These are phyloP conservation scores for Pseudocercospora eumusae DNA, from an alignment of 2,329 filamentous ascomycete species.

Conservation along the genomic window DNA sequence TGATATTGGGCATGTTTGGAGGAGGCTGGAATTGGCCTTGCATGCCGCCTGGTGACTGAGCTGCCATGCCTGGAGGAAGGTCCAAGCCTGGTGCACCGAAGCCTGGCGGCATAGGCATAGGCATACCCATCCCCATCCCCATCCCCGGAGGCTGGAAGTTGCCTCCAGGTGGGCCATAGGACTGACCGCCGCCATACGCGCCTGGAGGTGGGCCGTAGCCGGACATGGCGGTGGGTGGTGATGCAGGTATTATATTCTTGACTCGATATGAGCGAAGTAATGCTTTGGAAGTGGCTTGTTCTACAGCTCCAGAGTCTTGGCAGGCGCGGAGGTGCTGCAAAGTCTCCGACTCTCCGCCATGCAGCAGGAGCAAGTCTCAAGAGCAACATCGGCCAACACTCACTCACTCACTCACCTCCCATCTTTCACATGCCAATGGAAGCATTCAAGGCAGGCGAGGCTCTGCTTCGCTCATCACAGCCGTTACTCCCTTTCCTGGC, in stretches of 20 bases:
- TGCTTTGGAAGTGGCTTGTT: neutral
- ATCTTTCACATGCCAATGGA: constrained; percentile 34
- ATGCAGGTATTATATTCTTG: neutral
- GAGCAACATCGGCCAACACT: neutral
- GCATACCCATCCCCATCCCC: no score
- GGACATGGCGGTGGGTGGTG: constrained; percentile 33
- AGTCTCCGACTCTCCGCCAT: neutral
- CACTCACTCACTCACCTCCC: constrained; percentile 5
- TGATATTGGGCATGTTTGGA: constrained; percentile 85
- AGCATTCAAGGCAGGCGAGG: constrained; percentile 33
- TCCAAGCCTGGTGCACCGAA: constrained; percentile 84
- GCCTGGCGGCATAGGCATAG: constrained; percentile 76
- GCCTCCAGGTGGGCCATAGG: constrained; percentile 59
- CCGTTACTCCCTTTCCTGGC: constrained; percentile 31
- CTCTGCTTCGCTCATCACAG: constrained; percentile 36
- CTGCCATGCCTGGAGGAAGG: constrained; percentile 74
- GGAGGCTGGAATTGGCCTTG: constrained; percentile 85
- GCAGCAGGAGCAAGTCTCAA: neutral
- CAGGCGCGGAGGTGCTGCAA: constrained; percentile 8
- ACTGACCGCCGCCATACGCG: constrained; percentile 61
- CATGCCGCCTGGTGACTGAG: constrained; percentile 72
- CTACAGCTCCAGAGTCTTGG: neutral
- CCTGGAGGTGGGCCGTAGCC: constrained; percentile 48
- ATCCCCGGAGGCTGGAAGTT: constrained; percentile 43
- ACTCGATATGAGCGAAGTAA: neutral